Evolutionary conservation across 176 grass and related monocot genomes (phyloP).

Genomic region (Aechmea fasciata): DNA sequence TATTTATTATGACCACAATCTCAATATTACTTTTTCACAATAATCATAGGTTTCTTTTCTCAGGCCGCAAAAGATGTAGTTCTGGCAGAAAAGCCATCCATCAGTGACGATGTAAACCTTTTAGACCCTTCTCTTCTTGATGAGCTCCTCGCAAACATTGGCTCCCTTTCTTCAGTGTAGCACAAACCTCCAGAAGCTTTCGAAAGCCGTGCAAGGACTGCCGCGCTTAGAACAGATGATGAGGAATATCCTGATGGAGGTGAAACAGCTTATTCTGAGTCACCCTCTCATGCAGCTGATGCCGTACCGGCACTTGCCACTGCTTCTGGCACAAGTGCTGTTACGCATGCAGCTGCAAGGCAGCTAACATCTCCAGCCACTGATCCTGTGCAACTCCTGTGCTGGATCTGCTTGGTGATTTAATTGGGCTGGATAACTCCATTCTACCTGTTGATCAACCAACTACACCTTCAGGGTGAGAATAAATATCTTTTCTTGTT

Average conservation of each 20-base stretch:
- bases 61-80: conserved; percentile 99
- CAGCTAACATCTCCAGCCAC: conserved; percentile 32
- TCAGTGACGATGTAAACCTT: conserved; percentile 89
- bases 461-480: conserved; percentile 52
- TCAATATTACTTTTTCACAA: not conserved
- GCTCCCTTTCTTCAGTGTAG: conserved; percentile 92
- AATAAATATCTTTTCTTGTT: not conserved
- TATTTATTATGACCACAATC: not conserved
- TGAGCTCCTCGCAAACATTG: conserved; percentile 93
- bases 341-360: conserved; percentile 41
- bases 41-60: not conserved
- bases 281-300: conserved; percentile 75
- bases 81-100: conserved; percentile 93
- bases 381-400: conserved; percentile 33
- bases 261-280: conserved; percentile 77
- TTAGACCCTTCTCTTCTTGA: conserved; percentile 83
- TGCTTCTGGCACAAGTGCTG: conserved; percentile 33
- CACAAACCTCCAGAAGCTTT: conserved; percentile 93
- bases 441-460: conserved; percentile 57
- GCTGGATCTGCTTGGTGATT: conserved; percentile 90
- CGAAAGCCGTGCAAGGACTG: conserved; percentile 73
- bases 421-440: conserved; percentile 76
- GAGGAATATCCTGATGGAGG: conserved; percentile 73
- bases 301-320: conserved; percentile 40
- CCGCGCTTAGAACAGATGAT: conserved; percentile 51